A percentile compares a stretch with the other conserved stretches of the same genome.
phyloP scores from a whole-genome alignment of 208 protist genomes.

The Trypanosoma vivax region DNA sequence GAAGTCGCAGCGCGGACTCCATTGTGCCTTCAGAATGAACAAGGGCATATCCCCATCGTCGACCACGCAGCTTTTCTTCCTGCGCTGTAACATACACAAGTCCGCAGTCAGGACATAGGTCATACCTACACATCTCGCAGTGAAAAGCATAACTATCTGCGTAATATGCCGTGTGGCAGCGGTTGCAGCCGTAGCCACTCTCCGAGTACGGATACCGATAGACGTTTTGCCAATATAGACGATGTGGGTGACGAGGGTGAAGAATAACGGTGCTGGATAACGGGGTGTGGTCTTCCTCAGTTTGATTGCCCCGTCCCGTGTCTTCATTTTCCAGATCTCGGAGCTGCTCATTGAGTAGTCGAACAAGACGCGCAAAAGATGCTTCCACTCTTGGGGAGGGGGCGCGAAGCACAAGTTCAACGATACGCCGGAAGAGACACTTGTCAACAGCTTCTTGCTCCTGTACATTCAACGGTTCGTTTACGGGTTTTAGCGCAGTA shows the following conservation, averaged over 20 bases:
- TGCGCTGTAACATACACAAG: constrained; percentile 29
- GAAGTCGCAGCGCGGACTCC: constrained; percentile 30
- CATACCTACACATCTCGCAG: constrained; percentile 57
- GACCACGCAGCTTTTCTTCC: constrained; percentile 31
- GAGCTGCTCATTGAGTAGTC: constrained; percentile 10
- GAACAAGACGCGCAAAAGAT: constrained; percentile 10
- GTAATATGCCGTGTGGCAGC: constrained; percentile 18
- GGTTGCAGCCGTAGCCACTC: constrained; percentile 44
- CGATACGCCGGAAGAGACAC: constrained; percentile 14
- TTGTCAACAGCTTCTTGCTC: constrained; percentile 4
- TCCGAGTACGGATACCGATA: constrained; percentile 32
- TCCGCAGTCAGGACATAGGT: constrained; percentile 67
- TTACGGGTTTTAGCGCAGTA: constrained; percentile 18
- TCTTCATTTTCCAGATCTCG: constrained; percentile 1
- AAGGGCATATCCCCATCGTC: constrained; percentile 35
- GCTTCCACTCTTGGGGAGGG: constrained; percentile 9
- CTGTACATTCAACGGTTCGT: constrained; percentile 15
- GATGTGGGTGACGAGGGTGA: constrained; percentile 66
- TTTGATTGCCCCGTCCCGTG: not conserved
- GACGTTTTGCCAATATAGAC: constrained; percentile 55
- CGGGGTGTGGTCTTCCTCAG: constrained; percentile 9
- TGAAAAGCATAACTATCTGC: constrained; percentile 44
- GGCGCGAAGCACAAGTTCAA: constrained; percentile 18
- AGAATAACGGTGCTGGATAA: constrained; percentile 22
- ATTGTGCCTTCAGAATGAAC: constrained; percentile 27